Conservation (phyloP, 805 yeast species). For the Hanseniaspora meyeri region DNA sequence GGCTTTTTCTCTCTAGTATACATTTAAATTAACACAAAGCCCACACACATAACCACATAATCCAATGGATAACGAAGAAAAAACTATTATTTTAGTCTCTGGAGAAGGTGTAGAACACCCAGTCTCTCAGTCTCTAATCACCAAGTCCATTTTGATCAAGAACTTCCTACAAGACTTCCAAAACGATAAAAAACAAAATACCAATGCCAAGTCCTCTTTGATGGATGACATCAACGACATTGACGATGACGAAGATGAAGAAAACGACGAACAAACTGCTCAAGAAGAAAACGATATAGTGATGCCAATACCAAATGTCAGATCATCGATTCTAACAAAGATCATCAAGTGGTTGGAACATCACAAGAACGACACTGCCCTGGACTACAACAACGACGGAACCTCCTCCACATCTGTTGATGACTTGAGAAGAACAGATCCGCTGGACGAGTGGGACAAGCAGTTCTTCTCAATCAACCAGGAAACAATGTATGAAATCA, state of each 20-base stretch:
- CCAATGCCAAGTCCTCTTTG: not conserved
- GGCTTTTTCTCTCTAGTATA: no score
- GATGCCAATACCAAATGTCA: conserved; percentile 82
- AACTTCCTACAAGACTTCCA: conserved; percentile 6
- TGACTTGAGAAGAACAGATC: conserved; percentile 76
- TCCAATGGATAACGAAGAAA: not conserved
- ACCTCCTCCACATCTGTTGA: conserved; percentile 27
- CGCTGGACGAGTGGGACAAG: conserved; percentile 92
- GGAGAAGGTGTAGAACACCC: conserved; percentile 12
- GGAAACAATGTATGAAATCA: conserved; percentile 72
- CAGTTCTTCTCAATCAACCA: conserved; percentile 88
- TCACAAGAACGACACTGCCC: conserved; percentile 68
- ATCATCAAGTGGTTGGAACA: conserved; percentile 96
- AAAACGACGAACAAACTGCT: conserved; percentile 39
- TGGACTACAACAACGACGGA: conserved; percentile 53
- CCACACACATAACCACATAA: not conserved
- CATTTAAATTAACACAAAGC: not conserved
- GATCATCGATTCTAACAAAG: conserved; percentile 74
- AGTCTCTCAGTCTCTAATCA: not conserved
- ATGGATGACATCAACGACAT: conserved; percentile 14
- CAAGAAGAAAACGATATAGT: conserved; percentile 53
- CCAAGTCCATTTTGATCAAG: conserved; percentile 7
- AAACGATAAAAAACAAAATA: not conserved
- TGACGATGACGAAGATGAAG: conserved; percentile 35
- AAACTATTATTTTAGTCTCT: conserved; percentile 1